Base-by-base conservation (phyloP, 257 asterid genomes). In the Agastache rugosa region DNA sequence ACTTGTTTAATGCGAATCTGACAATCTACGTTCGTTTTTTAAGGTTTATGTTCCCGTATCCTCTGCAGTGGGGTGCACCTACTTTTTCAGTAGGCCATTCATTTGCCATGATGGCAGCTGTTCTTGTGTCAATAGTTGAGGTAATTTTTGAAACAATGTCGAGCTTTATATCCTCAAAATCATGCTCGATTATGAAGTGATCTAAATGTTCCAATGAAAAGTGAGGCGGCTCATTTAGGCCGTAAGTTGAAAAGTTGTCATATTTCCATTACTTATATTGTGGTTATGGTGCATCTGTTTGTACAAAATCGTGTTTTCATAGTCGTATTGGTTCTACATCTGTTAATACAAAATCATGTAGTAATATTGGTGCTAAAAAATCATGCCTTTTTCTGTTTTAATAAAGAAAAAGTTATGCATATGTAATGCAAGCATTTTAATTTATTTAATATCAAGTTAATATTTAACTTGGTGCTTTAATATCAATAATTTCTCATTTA, bases 41-140 rank as follows among this genome's bases (percentile, higher is more conserved):
- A 81, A 94, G 98, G 98, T 88, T 94, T 80, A 90, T 74, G 74
- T 84, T 94, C 61, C 98, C 97, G 0, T 92, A 94, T 79, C 98
- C 98, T 50, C 75, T 89, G 75, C 98, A 92, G 72, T 92, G 97
- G 98, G 98, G 98, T 20, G 85, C 95, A 3, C 98, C 98, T 63
- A 94, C 98, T 2, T 94, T 94, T 72, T 72, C 90, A 1, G 97
- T 87, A 0, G 97, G 98, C 19, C 97, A 94, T 77, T 79, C 82
- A 65, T 82, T 94, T 37, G 98, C 97, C 71, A 90, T 94, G 97
- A 89, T 94, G 89, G 89, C 97, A 69, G 91, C 97, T 77, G 97
- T 94, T 82, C 92, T 94, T 44, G 98, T 94, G 17, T 94, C 98
- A 39, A 94, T 92, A 89, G 86, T 87, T 63, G 98, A 94, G 98